phyloP scores from a whole-genome alignment of 139 green algal genomes.

The Raphidocelis subcapitata region DNA sequence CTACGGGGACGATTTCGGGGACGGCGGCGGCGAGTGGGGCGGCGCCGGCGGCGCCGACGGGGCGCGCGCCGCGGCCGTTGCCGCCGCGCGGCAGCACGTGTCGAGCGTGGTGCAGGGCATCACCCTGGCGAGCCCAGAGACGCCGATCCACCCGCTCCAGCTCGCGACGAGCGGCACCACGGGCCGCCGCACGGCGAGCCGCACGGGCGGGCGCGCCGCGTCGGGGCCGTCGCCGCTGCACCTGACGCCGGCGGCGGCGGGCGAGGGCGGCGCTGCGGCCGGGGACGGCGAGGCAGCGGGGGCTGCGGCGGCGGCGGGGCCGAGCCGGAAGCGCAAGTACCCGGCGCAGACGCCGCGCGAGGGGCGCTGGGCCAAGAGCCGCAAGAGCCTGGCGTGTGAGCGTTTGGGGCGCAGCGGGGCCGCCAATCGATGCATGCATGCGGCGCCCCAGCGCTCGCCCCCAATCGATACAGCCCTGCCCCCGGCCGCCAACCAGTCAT shows the following conservation, averaged over 20 bases:
- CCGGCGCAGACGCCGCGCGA: conserved; percentile 10
- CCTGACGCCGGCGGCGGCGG: conserved; percentile 7
- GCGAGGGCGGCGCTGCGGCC: not conserved
- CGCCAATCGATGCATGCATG: not conserved
- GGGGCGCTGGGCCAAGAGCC: conserved; percentile 10
- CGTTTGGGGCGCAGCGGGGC: not conserved
- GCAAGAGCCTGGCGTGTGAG: conserved; percentile 25
- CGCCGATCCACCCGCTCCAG: too few relatives aligned
- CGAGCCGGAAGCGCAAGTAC: not conserved
- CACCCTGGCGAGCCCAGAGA: too few relatives aligned
- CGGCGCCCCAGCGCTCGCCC: not conserved
- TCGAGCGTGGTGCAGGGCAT: conserved; percentile 10
- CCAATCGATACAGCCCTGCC: not conserved
- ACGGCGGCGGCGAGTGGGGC: not conserved
- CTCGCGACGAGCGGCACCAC: too few relatives aligned
- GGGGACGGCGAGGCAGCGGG: not conserved
- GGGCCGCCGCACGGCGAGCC: too few relatives aligned
- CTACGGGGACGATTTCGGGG: not conserved
- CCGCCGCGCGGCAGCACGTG: conserved; percentile 7
- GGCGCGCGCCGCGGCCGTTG: conserved; percentile 1
- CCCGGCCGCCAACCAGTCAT: not conserved
- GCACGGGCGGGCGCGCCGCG: too few relatives aligned
- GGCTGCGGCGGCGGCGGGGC: not conserved
- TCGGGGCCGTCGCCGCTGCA: not conserved
- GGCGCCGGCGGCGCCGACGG: too few relatives aligned